Percentiles rank a stretch among this genome's conserved stretches.
phyloP scores from a whole-genome alignment of 179 eudicot species.

The Monotropa hypopitys region DNA sequence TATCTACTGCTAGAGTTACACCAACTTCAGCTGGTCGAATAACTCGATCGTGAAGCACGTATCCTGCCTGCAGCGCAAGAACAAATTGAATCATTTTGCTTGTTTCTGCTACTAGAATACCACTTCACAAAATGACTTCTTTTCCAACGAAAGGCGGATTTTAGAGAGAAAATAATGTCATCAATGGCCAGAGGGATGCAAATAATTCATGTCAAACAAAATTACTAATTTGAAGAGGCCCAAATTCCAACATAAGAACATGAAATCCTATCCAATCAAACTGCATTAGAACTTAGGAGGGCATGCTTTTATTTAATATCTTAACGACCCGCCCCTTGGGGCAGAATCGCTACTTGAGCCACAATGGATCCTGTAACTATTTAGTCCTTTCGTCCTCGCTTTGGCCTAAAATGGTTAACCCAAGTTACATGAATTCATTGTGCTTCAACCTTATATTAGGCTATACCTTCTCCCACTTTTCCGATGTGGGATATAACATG shows the following conservation, averaged over 20 bases:
- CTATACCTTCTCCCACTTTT: no score
- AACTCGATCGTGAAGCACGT: constrained; percentile 64
- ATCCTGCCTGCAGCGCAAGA: constrained; percentile 50
- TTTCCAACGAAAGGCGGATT: not conserved
- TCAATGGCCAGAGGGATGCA: not conserved
- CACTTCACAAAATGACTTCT: not conserved
- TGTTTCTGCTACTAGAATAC: not conserved
- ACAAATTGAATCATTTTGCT: not conserved
- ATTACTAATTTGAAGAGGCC: not conserved
- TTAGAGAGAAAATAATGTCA: not conserved
- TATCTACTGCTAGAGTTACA: constrained; percentile 45
- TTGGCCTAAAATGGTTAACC: no score
- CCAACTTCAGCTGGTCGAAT: constrained; percentile 97
- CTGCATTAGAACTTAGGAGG: not conserved
- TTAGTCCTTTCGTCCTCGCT: no score
- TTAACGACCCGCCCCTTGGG: no score
- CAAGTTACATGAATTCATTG: no score
- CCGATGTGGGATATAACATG: no score
- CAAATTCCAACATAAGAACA: not conserved
- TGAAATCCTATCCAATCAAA: not conserved
- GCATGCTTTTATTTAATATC: not conserved
- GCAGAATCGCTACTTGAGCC: no score
- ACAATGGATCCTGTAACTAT: no score
- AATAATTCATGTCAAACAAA: not conserved
- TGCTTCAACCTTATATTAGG: no score